Conservation (phyloP, 768 basidiomycete genomes). For the Russula brevipes region DNA sequence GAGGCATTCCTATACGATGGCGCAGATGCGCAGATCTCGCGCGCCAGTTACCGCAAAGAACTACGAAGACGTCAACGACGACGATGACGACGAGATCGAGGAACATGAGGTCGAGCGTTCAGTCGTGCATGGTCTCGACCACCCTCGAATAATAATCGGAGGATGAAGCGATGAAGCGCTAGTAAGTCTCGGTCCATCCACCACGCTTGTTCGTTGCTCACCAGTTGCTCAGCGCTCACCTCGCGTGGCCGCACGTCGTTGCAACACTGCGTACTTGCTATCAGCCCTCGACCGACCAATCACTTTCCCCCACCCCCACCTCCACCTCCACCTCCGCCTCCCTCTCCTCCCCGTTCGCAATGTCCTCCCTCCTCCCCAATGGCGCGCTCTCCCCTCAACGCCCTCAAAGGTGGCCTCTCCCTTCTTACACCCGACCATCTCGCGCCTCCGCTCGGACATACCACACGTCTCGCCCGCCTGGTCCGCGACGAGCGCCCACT, state of each 20-base stretch:
- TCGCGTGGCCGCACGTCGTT: constrained; percentile 30
- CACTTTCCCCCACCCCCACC: constrained; percentile 37
- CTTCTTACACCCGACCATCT: constrained; percentile 69
- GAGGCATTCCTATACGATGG: constrained; percentile 71
- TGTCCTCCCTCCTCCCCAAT: constrained; percentile 35
- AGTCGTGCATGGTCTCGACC: constrained; percentile 35
- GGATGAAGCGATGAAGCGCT: constrained; percentile 20
- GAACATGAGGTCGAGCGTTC: constrained; percentile 44
- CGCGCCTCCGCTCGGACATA: constrained; percentile 68
- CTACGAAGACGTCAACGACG: constrained; percentile 65
- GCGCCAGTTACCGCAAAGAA: constrained; percentile 58
- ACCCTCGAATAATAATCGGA: background rate
- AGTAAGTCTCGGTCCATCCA: constrained; percentile 33
- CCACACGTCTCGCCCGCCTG: constrained; percentile 42
- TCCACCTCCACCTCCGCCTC: constrained; percentile 28
- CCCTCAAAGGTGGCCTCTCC: constrained; percentile 42
- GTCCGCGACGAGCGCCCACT: constrained; percentile 40
- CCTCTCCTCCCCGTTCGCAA: constrained; percentile 38
- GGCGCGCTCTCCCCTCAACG: constrained; percentile 26
- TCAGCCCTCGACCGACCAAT: constrained; percentile 25
- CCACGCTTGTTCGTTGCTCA: constrained; percentile 22
- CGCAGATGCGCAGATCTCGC: constrained; percentile 48
- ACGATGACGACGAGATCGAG: constrained; percentile 34
- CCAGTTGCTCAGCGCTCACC: too few relatives aligned
- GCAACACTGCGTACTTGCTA: background rate